Conservation (phyloP, 2,329 filamentous ascomycete species). For the Zymoseptoria pseudotritici region DNA sequence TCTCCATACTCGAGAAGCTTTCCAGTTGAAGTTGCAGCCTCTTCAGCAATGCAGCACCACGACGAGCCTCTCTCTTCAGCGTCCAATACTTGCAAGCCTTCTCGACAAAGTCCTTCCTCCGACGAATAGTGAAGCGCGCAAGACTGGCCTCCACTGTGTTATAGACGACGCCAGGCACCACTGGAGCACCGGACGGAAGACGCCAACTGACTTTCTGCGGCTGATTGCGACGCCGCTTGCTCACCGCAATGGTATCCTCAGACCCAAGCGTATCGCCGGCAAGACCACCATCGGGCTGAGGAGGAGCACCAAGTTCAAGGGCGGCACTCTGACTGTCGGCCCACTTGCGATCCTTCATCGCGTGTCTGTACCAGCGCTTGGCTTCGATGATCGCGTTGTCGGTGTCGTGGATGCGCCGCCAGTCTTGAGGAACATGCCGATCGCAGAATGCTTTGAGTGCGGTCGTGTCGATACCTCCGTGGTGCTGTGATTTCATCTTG, state of each 20-base stretch:
- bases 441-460: constrained; percentile 93
- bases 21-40: constrained; percentile 91
- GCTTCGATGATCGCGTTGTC: constrained; percentile 72
- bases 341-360: constrained; percentile 86
- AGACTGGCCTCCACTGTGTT: constrained; percentile 79
- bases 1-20: constrained; percentile 93
- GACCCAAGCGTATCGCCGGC: constrained; percentile 35
- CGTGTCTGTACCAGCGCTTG: constrained; percentile 80
- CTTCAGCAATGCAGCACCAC: constrained; percentile 86
- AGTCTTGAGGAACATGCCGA: constrained; percentile 85
- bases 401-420: constrained; percentile 78
- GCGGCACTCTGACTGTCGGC: constrained; percentile 82
- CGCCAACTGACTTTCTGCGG: constrained; percentile 72
- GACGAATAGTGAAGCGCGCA: constrained; percentile 72
- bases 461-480: constrained; percentile 69
- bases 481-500: constrained; percentile 92
- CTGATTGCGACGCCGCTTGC: constrained; percentile 53
- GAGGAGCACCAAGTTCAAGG: constrained; percentile 66
- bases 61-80: constrained; percentile 82
- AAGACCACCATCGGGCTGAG: constrained; percentile 33
- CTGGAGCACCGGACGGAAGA: constrained; percentile 84
- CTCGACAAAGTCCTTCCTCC: constrained; percentile 84
- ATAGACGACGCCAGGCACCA: constrained; percentile 83
- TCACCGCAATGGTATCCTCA: constrained; percentile 48
- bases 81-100: constrained; percentile 98